Evolutionary conservation across 1,284 basidiomycete genomes (phyloP).

Genomic region (Heliocybe sulcata): DNA sequence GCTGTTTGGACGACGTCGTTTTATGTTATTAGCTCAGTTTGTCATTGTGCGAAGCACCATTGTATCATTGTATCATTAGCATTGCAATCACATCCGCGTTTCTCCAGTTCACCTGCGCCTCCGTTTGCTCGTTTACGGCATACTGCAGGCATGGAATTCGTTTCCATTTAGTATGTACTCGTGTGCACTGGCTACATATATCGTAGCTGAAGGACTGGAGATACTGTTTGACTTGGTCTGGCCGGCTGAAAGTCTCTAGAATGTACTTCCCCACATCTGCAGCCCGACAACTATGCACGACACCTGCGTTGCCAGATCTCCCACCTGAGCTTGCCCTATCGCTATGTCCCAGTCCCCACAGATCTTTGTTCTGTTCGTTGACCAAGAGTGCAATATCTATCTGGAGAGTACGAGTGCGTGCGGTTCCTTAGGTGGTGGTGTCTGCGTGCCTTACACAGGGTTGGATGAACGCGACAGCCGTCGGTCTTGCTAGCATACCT

Average conservation of each 20-base stretch:
- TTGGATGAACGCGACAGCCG: slow-evolving; percentile 43
- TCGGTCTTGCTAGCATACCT: slow-evolving; percentile 71
- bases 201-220: too few relatives aligned
- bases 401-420: slow-evolving; percentile 80
- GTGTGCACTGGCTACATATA: too few relatives aligned
- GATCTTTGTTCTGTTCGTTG: slow-evolving; percentile 72
- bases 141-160: background rate
- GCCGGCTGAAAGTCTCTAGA: background rate
- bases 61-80: slow-evolving; percentile 1
- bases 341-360: slow-evolving; percentile 61
- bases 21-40: background rate
- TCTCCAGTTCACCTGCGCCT: background rate
- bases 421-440: background rate
- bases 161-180: background rate
- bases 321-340: slow-evolving; percentile 51
- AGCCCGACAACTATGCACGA: slow-evolving; percentile 61
- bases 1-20: background rate
- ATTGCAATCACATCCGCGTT: background rate
- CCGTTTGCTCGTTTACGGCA: background rate
- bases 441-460: background rate
- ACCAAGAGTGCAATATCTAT: slow-evolving; percentile 62
- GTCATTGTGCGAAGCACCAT: too few relatives aligned
- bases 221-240: too few relatives aligned
- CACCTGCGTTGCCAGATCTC: slow-evolving; percentile 58
- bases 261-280: slow-evolving; percentile 85